Percentiles rank a stretch among this genome's conserved stretches.
Evolutionary conservation across 1,284 basidiomycete species (phyloP).

Genomic region (Vanrija sp.): DNA sequence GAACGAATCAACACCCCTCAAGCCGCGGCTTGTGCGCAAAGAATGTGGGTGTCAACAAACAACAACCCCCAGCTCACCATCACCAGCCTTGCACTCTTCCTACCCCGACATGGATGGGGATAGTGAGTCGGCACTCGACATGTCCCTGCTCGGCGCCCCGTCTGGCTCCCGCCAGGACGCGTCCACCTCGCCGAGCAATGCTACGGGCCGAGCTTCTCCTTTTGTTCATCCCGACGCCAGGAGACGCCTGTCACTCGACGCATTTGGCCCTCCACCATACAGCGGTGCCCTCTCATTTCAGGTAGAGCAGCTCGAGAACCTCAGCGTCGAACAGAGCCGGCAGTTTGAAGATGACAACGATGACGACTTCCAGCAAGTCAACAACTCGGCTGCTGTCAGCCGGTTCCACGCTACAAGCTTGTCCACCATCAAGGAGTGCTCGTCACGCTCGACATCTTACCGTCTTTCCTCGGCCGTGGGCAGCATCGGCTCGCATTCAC

Average conservation of each 20-base stretch:
- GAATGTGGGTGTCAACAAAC: not conserved
- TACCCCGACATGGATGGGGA: not conserved
- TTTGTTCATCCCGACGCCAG: not conserved
- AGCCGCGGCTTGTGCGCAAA: no score
- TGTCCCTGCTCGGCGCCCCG: no score
- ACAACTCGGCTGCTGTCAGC: not conserved
- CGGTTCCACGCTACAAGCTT: not conserved
- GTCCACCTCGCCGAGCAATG: not conserved
- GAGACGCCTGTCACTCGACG: not conserved
- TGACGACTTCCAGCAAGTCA: not conserved
- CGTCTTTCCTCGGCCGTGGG: no score
- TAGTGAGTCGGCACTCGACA: not conserved
- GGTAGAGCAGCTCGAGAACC: not conserved
- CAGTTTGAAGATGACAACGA: not conserved
- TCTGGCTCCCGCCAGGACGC: no score
- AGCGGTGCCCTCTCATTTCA: no score
- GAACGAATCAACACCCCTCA: no score
- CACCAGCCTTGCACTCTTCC: not conserved
- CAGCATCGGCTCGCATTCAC: not conserved
- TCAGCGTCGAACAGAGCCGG: not conserved
- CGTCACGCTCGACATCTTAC: no score
- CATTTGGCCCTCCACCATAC: not conserved
- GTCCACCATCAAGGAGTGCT: not conserved
- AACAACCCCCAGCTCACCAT: not conserved
- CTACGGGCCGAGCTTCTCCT: not conserved